Evolutionary conservation across 768 basidiomycete genomes (phyloP).

Genomic region (Chlorophyllum brunneum): DNA sequence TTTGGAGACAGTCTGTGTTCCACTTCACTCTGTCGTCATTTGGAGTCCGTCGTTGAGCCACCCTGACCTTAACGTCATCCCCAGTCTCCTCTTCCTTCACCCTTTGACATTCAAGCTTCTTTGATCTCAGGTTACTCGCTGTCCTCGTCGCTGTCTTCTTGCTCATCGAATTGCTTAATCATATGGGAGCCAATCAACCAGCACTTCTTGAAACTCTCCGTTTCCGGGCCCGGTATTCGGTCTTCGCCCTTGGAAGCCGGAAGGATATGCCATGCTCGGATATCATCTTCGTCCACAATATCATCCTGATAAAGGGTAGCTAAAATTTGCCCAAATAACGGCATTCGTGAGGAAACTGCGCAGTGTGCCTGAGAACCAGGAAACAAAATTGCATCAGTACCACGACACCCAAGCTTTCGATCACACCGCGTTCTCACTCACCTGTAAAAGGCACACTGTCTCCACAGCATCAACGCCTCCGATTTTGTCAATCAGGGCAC

Average conservation of each 20-base stretch:
- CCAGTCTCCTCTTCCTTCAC: conserved; percentile 9
- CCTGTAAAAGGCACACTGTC: conserved; percentile 77
- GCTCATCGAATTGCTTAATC: conserved; percentile 80
- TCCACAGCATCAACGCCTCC: conserved; percentile 83
- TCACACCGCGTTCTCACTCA: conserved; percentile 23
- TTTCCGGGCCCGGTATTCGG: conserved; percentile 31
- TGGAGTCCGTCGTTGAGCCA: too few relatives aligned
- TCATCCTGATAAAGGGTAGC: conserved; percentile 89
- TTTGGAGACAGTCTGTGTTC: too few relatives aligned
- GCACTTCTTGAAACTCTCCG: conserved; percentile 60
- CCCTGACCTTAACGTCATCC: conserved; percentile 10
- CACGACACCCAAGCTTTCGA: background rate
- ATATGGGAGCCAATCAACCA: conserved; percentile 70
- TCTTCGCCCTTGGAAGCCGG: conserved; percentile 52
- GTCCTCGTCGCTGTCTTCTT: conserved; percentile 53
- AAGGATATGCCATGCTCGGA: conserved; percentile 78
- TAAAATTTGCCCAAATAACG: conserved; percentile 82
- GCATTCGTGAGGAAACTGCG: conserved; percentile 54
- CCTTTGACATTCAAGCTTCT: conserved; percentile 15
- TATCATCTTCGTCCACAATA: conserved; percentile 85
- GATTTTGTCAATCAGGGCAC: conserved; percentile 72
- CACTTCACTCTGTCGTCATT: too few relatives aligned
- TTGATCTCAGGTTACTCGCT: conserved; percentile 16
- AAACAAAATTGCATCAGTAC: background rate
- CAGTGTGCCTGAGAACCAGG: conserved; percentile 51